Evolutionary conservation across 2,329 filamentous ascomycete species (phyloP).

Genomic region (Cryphonectria nitschkei): DNA sequence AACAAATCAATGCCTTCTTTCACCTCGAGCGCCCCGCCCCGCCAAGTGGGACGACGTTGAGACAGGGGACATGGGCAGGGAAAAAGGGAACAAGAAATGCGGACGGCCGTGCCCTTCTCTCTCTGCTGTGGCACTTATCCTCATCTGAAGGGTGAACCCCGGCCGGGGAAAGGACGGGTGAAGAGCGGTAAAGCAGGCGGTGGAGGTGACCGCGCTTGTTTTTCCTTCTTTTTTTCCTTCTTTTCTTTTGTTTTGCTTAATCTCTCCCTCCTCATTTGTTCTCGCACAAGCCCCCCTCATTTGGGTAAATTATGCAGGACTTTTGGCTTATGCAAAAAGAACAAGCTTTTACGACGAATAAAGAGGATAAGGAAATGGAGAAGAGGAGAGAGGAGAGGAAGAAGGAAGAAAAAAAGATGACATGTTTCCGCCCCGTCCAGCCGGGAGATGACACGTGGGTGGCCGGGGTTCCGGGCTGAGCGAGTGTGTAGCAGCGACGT

Average conservation of each 20-base stretch:
- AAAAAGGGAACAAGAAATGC: not conserved
- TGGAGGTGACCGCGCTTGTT: not conserved
- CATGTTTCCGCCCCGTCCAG: conserved; percentile 6
- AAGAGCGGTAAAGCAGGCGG: conserved; percentile 9
- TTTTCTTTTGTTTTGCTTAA: not conserved
- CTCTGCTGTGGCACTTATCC: not conserved
- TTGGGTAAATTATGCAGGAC: not conserved
- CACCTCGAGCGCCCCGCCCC: not conserved
- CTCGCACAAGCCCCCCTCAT: not conserved
- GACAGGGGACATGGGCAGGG: not conserved
- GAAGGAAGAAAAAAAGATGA: too few relatives aligned
- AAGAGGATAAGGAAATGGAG: not conserved
- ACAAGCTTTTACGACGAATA: not conserved
- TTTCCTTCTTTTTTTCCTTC: not conserved
- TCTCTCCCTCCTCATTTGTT: not conserved
- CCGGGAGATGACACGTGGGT: conserved; percentile 28
- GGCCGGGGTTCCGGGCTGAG: conserved; percentile 15
- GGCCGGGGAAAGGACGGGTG: conserved; percentile 10
- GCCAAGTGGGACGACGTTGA: conserved; percentile 4
- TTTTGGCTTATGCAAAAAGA: not conserved
- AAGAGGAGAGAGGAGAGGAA: not conserved
- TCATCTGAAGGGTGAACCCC: conserved; percentile 3
- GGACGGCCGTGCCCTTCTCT: not conserved
- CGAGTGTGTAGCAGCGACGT: conserved; percentile 2
- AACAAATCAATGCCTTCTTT: not conserved